These are phyloP conservation scores for Nothopassalora personata DNA, from an alignment of 2,329 filamentous ascomycete species.

Conservation along the genomic window DNA sequence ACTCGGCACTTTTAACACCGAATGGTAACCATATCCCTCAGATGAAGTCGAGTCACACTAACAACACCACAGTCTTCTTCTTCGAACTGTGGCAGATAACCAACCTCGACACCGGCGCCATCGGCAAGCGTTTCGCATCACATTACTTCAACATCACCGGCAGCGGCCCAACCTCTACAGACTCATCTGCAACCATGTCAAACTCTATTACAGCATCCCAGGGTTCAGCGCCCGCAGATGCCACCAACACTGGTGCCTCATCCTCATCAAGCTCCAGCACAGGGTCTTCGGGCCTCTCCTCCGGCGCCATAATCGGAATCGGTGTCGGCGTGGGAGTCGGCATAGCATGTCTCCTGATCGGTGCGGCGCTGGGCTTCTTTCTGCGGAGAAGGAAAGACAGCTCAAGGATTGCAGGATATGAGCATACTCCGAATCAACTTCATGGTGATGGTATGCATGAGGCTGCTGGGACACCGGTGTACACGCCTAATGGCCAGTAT, in stretches of 20 bases:
- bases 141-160: slow-evolving; percentile 2
- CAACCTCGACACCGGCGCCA: not conserved
- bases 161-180: not conserved
- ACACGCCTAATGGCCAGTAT: too few species aligned
- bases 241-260: not conserved
- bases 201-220: not conserved
- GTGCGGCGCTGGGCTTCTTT: not conserved
- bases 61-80: not conserved
- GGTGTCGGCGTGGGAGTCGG: not conserved
- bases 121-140: not conserved
- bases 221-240: too few species aligned
- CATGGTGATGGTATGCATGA: too few species aligned
- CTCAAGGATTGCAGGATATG: too few species aligned
- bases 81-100: not conserved
- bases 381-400: not conserved
- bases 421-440: too few species aligned
- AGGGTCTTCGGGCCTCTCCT: not conserved
- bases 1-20: not conserved
- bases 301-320: not conserved
- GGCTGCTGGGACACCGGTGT: too few species aligned
- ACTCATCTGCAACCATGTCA: not conserved
- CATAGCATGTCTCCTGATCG: not conserved
- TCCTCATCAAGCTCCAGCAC: not conserved
- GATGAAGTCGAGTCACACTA: not conserved
- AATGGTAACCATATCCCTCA: not conserved